phyloP scores from a whole-genome alignment of 495 filamentous ascomycete genomes.

The Aspergillus carlsbadensis region DNA sequence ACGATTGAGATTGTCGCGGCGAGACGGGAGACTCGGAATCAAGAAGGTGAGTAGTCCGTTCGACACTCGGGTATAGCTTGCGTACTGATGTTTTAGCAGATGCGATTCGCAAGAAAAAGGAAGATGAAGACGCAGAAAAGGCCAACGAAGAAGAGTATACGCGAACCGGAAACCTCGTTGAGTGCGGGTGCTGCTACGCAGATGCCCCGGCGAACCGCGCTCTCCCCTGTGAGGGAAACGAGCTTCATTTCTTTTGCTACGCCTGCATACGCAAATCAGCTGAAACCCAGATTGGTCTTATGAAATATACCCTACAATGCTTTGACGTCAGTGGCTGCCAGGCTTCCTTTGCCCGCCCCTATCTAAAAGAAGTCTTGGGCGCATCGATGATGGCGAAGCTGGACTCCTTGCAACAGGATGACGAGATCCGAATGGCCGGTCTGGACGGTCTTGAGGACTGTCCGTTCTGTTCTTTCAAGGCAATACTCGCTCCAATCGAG shows the following conservation, averaged over 20 bases:
- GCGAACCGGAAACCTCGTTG: slow-evolving; percentile 41
- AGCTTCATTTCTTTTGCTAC: slow-evolving; percentile 67
- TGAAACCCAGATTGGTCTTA: slow-evolving; percentile 64
- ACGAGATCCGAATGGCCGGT: slow-evolving; percentile 61
- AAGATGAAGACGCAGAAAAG: slow-evolving; percentile 42
- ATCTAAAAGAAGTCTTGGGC: slow-evolving; percentile 58
- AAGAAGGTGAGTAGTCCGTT: slow-evolving; percentile 9
- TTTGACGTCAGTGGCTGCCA: slow-evolving; percentile 53
- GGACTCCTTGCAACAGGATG: slow-evolving; percentile 67
- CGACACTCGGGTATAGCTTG: not conserved
- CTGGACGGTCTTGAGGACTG: slow-evolving; percentile 68
- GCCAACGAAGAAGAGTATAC: slow-evolving; percentile 47
- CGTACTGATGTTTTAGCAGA: slow-evolving; percentile 1
- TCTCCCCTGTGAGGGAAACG: slow-evolving; percentile 61
- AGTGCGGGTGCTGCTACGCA: slow-evolving; percentile 71
- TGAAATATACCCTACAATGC: slow-evolving; percentile 58
- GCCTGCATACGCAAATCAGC: slow-evolving; percentile 63
- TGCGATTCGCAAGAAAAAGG: slow-evolving; percentile 25
- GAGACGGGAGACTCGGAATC: slow-evolving; percentile 17
- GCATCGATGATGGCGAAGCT: slow-evolving; percentile 55
- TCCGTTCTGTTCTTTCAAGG: slow-evolving; percentile 82
- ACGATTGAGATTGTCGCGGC: slow-evolving; percentile 34
- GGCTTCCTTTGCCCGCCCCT: slow-evolving; percentile 45
- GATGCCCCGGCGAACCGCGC: slow-evolving; percentile 64
- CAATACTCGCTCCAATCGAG: slow-evolving; percentile 65